Evolutionary conservation across 1,284 basidiomycete genomes (phyloP).

Genomic region (Cutaneotrichosporon sp.): DNA sequence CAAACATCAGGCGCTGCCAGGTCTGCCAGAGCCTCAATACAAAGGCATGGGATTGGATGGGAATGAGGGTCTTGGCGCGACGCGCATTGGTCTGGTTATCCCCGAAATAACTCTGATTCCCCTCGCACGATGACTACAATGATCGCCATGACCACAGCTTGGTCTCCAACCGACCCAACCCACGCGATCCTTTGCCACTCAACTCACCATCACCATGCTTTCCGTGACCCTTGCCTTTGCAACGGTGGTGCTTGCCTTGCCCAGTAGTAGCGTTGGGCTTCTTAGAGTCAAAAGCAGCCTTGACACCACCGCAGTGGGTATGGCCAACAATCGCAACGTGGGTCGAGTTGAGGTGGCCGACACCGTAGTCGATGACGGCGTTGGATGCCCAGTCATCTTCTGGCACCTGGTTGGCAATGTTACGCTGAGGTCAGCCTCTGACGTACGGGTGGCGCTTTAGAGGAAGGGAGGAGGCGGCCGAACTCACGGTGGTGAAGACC

Average conservation of each 20-base stretch:
- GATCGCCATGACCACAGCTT: too few species aligned
- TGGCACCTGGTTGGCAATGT: conserved; percentile 61
- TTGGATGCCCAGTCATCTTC: conserved; percentile 72
- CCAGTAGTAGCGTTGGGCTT: conserved; percentile 18
- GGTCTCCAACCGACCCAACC: too few species aligned
- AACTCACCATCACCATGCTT: not conserved
- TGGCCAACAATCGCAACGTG: conserved; percentile 83
- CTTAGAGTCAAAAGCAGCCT: conserved; percentile 59
- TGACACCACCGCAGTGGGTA: conserved; percentile 72
- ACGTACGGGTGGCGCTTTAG: not conserved
- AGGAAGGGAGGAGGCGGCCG: not conserved
- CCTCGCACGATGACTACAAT: too few species aligned
- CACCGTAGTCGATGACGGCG: conserved; percentile 77
- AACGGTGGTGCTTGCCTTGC: not conserved
- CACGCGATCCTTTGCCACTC: not conserved
- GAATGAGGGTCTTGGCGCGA: too few species aligned
- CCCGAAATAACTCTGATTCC: too few species aligned
- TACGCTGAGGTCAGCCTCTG: conserved; percentile 19
- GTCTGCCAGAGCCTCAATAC: not conserved
- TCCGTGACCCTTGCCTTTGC: conserved; percentile 6
- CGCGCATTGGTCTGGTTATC: too few species aligned
- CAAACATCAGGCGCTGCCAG: too few species aligned
- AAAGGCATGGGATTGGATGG: too few species aligned
- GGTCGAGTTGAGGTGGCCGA: conserved; percentile 73
- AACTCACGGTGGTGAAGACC: conserved; percentile 62